Percentiles rank a stretch among this genome's conserved stretches.
These are phyloP conservation scores for Anthoceros angustus DNA, from an alignment of 225 moss, liverwort and hornwort genomes.

Conservation along the genomic window DNA sequence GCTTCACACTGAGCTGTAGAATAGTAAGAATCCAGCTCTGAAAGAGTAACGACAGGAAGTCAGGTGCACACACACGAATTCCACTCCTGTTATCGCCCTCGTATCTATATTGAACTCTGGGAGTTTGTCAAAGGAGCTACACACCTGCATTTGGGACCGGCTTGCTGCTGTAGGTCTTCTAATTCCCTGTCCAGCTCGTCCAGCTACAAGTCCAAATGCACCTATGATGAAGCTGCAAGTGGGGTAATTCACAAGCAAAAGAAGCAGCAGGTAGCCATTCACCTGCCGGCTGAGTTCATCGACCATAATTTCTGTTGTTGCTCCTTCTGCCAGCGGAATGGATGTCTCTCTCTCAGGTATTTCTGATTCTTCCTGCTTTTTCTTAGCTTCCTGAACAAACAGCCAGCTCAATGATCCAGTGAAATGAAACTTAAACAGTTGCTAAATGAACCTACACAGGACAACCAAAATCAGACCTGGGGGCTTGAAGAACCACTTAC, in stretches of 20 bases:
- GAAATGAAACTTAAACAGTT: neutral
- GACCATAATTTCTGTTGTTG: conserved; percentile 54
- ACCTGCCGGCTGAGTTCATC: conserved; percentile 52
- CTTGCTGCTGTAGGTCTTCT: conserved; percentile 81
- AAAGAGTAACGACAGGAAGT: conserved; percentile 1
- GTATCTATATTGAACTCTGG: neutral
- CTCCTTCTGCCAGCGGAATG: conserved; percentile 63
- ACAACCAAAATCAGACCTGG: neutral
- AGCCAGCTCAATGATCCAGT: neutral
- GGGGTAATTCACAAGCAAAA: neutral
- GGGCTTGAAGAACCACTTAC: conserved; percentile 14
- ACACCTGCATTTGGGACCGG: conserved; percentile 84
- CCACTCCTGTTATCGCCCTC: neutral
- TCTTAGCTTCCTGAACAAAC: conserved; percentile 41
- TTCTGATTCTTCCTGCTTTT: conserved; percentile 73
- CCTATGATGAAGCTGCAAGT: neutral
- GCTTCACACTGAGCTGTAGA: conserved; percentile 1
- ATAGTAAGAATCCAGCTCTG: conserved; percentile 1
- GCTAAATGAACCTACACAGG: neutral
- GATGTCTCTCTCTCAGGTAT: conserved; percentile 46
- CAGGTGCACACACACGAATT: neutral
- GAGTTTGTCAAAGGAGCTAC: neutral
- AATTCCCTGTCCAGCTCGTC: conserved; percentile 87
- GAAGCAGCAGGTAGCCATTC: neutral
- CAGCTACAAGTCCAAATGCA: conserved; percentile 38